Evolutionary conservation across 2,329 filamentous ascomycete species (phyloP), one percentile per base, ranked within the genome.

Genomic region (Podosphaera leucotricha): DNA sequence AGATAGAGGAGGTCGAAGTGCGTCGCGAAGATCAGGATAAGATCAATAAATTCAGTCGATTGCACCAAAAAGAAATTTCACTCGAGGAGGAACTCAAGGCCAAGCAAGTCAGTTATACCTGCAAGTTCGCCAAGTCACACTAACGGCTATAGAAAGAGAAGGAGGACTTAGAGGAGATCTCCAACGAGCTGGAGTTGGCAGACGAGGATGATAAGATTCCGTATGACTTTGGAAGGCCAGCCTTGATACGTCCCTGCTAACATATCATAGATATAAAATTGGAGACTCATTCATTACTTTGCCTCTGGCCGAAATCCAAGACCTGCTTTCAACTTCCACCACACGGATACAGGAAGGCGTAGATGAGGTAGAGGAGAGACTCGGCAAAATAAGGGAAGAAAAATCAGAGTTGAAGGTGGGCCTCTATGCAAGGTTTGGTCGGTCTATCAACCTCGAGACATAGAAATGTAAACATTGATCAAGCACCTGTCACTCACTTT

Each of bases 1-100:
- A 69, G 43, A 71, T 74, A 48, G 80, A 90, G 52, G 90, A 98
- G 59, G 79, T 85, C 54, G 82, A 94, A 62, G 90, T 98, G 47
- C 81, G 90, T 48, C 80, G 86, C 57, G 86, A 95, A 61, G 90
- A 98, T 60, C 90, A 98, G 62, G 86, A 95, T 65, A 92, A 90
- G 65, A 98, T 98, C 73, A 98, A 98, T 65, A 79, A 77, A 51
- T 98, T 98, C 68, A 94, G 86, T 62, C 77, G 85, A 38, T 68
- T 98, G 49, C 90, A 98, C 61, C 84, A 92, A 59, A 79, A 82
- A 43, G 81, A 93, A 60, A 69, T 80, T 28, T 62, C 68, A 2
- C 61, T 95, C 2, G 77, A 92, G 58, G 85, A 92, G 41, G 76
- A 90, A 54, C 64, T 95, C 51, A 79, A 80, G 57, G 60, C 63